Base-by-base conservation (phyloP, 2,329 filamentous ascomycete genomes). In the Allantophomopsis lycopodina region DNA sequence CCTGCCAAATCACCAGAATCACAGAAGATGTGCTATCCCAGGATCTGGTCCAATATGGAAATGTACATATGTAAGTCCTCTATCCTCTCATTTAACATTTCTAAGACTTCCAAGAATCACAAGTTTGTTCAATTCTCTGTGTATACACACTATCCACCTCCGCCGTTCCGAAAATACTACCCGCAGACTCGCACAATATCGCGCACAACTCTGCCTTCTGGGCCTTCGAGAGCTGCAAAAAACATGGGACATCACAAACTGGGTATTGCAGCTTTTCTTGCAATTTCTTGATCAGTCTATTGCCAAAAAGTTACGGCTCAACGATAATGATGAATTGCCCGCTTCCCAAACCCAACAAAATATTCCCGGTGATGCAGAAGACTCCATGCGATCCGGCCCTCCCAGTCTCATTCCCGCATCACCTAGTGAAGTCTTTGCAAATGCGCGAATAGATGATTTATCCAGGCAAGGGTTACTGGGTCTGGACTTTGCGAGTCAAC, bases 221-320 rank as follows among this genome's bases (percentile, higher is more conserved):
- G 64, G 65, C 0, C 46, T 69, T 0, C 59, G 65, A 37, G 66
- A 69, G 42, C 47, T 69, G 7, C 66, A 68, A 41, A 63, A 62
- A 39, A 64, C 61, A 0, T 69, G 65, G 66, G 63, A 67, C 37
- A 49, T 68, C 7, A 63, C 63, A 12, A 68, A 68, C 40, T 64
- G 63, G 61, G 60, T 68, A 0, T 47, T 68, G 2, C 57, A 68
- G 43, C 50, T 68, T 0, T 69, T 69, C 42, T 65, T 68, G 23
- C 63, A 64, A 5, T 66, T 63, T 35, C 47, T 66, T 2, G 66
- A 69, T 43, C 58, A 61, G 36, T 57, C 60, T 15, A 67, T 61
- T 0, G 63, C 64, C 2, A 55, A 55, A 8, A 55, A 58, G 13
- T 15, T 34, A 34, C 32, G 10, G 11, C 23, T 12, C 3, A 8